Evolutionary conservation across 148 eudicot species (phyloP).

Genomic region (Heliosperma pusillum): DNA sequence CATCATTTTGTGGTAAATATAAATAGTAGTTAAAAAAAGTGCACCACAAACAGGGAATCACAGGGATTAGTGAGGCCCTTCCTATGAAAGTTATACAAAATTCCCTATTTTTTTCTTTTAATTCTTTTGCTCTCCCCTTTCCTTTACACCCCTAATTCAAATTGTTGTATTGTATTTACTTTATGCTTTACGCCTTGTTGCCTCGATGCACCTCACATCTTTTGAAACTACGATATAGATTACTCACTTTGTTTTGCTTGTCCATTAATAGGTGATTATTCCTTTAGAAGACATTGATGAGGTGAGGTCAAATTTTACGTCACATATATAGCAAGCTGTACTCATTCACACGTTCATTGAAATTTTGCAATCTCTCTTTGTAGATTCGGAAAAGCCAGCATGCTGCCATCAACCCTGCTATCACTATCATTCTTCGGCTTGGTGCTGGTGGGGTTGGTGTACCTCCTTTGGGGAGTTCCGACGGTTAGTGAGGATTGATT

Average conservation of each 20-base stretch:
- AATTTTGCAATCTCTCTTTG: slow-evolving; percentile 16
- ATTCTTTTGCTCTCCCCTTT: neutral
- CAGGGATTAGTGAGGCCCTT: neutral
- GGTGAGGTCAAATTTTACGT: slow-evolving; percentile 38
- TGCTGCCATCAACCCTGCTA: slow-evolving; percentile 88
- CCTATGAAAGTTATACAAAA: neutral
- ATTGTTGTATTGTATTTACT: neutral
- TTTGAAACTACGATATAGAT: neutral
- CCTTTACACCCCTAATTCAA: neutral
- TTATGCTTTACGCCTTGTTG: neutral
- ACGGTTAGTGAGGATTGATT: slow-evolving; percentile 51
- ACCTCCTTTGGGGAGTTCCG: slow-evolving; percentile 93
- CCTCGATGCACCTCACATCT: neutral
- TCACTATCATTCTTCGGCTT: slow-evolving; percentile 80
- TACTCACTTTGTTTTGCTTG: slow-evolving; percentile 19
- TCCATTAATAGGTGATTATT: slow-evolving; percentile 63
- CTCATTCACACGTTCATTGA: neutral
- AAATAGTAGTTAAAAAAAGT: neutral
- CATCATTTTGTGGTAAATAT: neutral
- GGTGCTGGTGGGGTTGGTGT: slow-evolving; percentile 99
- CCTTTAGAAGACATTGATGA: slow-evolving; percentile 91
- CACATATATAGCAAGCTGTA: slow-evolving; percentile 6
- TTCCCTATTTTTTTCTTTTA: neutral
- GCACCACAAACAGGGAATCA: neutral
- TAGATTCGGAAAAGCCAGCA: slow-evolving; percentile 93